Evolutionary conservation across 495 filamentous ascomycete species (phyloP), one percentile per base, ranked within the genome.

Genomic region (Tuber indicum): DNA sequence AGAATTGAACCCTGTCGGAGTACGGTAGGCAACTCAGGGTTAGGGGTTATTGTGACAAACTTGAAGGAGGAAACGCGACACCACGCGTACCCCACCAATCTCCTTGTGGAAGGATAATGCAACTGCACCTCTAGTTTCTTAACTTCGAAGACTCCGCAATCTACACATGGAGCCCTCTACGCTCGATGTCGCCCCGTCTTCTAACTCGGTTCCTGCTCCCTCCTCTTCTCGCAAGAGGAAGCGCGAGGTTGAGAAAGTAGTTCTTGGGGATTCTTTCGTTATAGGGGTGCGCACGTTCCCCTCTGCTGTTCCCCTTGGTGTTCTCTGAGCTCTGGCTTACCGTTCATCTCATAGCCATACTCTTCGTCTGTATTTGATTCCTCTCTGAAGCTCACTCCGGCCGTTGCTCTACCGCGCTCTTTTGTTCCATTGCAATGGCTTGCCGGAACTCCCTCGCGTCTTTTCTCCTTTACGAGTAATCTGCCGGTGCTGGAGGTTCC

Each of bases 391-490:
- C 74, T 83, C 71, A 82, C 82, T 26, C 82, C 82, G 36, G 75
- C 82, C 32, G 80, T 83, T 41, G 52, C 77, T 45, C 75, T 84
- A 36, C 82, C 82, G 44, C 82, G 79, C 12, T 62, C 75, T 26
- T 81, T 80, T 71, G 73, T 84, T 17, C 82, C 82, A 16, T 74
- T 83, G 19, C 74, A 76, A 46, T 84, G 82, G 82, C 82, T 84
- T 44, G 71, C 79, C 58, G 82, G 82, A 10, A 72, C 76, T 19
- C 82, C 82, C 26, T 78, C 82, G 26, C 82, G 82, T 70, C 73
- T 84, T 26, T 83, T 83, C 41, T 77, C 82, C 26, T 71, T 52
- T 16, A 46, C 81, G 23, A 72, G 21, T 41, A 69, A 79, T 52
- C 32, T 75, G 8, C 77, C 77, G 36, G 77, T 73, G 16, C 73